These are phyloP conservation scores for Fusarium papillatum DNA, from an alignment of 2,329 filamentous ascomycete species.

Conservation along the genomic window DNA sequence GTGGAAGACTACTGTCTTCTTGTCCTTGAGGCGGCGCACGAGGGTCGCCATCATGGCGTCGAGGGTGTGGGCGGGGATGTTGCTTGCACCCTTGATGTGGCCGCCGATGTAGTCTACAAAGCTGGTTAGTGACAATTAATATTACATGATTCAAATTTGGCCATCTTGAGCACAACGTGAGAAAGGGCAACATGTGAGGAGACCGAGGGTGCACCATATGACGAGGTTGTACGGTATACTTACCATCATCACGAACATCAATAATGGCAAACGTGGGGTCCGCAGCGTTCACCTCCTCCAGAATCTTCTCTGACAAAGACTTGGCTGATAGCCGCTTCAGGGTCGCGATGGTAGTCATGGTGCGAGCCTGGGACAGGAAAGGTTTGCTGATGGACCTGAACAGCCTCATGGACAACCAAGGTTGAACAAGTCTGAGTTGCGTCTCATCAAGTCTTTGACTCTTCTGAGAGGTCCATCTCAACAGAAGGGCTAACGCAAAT, in stretches of 20 bases:
- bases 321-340: slow-evolving; percentile 78
- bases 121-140: background rate
- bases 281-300: slow-evolving; percentile 58
- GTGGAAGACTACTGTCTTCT: slow-evolving; percentile 92
- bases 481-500: background rate
- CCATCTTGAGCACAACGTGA: background rate
- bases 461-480: background rate
- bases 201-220: background rate
- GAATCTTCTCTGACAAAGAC: slow-evolving; percentile 75
- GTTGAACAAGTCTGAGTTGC: slow-evolving; percentile 14
- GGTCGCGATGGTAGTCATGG: slow-evolving; percentile 69
- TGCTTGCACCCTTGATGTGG: slow-evolving; percentile 83
- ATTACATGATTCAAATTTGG: background rate
- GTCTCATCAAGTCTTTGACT: slow-evolving; percentile 4
- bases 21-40: slow-evolving; percentile 81
- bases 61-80: slow-evolving; percentile 81
- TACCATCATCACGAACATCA: slow-evolving; percentile 90
- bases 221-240: background rate
- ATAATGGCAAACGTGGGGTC: slow-evolving; percentile 76
- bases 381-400: slow-evolving; percentile 14
- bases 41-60: slow-evolving; percentile 86
- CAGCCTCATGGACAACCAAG: slow-evolving; percentile 24
- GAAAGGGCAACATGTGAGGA: background rate
- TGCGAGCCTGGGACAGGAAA: slow-evolving; percentile 27
- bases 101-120: slow-evolving; percentile 86